Evolutionary conservation across 2,329 filamentous ascomycete genomes (phyloP), one percentile per base, ranked within the genome.

Genomic region (Claviceps lovelessii): DNA sequence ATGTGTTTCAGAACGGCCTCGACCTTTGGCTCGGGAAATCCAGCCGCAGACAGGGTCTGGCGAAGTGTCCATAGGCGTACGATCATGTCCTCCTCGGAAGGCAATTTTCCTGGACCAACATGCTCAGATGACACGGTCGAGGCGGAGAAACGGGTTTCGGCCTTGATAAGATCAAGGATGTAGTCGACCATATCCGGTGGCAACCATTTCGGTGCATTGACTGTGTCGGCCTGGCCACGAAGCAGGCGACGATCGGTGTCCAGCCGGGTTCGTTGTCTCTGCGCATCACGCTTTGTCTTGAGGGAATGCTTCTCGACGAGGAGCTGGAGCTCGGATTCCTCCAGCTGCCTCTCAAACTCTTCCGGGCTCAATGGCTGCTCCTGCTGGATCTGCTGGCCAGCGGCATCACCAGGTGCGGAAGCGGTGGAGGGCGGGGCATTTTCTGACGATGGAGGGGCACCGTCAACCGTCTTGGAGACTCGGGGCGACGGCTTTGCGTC

Each of bases 281-380:
- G 75, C 17, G 85, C 83, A 69, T 96, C 90, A 62, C 85, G 83
- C 61, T 85, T 85, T 58, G 85, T 84, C 68, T 91, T 95, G 45
- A 79, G 72, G 0, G 85, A 84, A 68, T 91, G 74, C 64, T 90
- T 93, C 59, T 97, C 91, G 17, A 97, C 85, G 6, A 96, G 73
- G 28, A 88, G 72, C 68, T 97, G 90, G 42, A 98, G 75, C 63
- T 95, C 89, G n/a, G 89, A 86, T 62, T 90, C 85, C 67, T 96
- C 89, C 17, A 97, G 78, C 63, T 95, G 88, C 59, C 75, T 83
- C 65, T 96, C 93, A 52, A 96, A 86, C 67, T 97, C 88, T 65
- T 96, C 91, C 1, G 91, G 85, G 51, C 81, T 88, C 59, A 91
- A 71, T 33, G 79, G 72, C 54, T 80, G 72, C 53, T 71, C 61